Percentiles rank a stretch among this genome's conserved stretches.
Evolutionary conservation across 192 early-diverging fungal species (phyloP).

Genomic region (Chytriomyces hyalinus): DNA sequence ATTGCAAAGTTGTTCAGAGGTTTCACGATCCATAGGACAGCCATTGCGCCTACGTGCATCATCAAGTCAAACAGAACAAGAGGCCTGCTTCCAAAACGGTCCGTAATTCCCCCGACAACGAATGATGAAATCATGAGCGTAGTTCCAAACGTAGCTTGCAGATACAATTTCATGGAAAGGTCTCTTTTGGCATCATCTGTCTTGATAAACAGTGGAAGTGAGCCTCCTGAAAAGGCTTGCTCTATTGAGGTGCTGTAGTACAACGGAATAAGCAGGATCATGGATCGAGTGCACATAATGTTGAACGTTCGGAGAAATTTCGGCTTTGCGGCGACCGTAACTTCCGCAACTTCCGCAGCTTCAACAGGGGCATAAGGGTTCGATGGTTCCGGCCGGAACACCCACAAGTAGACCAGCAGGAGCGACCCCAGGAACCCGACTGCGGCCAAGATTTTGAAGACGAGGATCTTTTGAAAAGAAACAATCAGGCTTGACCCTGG

Average conservation of each 20-base stretch:
- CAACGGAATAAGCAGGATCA: conserved; percentile 31
- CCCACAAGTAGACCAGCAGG: conserved; percentile 13
- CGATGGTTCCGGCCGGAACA: conserved; percentile 29
- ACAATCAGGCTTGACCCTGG: too few species aligned
- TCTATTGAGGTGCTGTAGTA: conserved; percentile 32
- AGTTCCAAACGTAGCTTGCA: conserved; percentile 32
- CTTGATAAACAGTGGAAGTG: conserved; percentile 32
- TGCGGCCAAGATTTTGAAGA: conserved; percentile 23
- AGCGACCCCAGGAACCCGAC: conserved; percentile 26
- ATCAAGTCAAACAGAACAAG: conserved; percentile 19
- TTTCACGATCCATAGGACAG: conserved; percentile 21
- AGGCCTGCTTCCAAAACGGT: conserved; percentile 26
- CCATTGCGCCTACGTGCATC: conserved; percentile 22
- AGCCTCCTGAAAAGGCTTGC: conserved; percentile 37
- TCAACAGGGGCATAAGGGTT: conserved; percentile 2
- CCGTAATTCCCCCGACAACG: conserved; percentile 31
- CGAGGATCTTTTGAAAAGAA: conserved; percentile 2
- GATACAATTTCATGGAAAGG: conserved; percentile 19
- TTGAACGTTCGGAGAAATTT: conserved; percentile 29
- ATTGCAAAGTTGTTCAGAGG: conserved; percentile 17
- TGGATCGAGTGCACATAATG: conserved; percentile 28
- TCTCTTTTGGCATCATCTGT: conserved; percentile 10
- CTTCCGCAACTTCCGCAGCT: background rate
- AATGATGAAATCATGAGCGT: conserved; percentile 35
- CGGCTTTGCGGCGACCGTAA: background rate